Conservation (phyloP, 805 yeast genomes). For the Scheffersomyces spartinae region DNA sequence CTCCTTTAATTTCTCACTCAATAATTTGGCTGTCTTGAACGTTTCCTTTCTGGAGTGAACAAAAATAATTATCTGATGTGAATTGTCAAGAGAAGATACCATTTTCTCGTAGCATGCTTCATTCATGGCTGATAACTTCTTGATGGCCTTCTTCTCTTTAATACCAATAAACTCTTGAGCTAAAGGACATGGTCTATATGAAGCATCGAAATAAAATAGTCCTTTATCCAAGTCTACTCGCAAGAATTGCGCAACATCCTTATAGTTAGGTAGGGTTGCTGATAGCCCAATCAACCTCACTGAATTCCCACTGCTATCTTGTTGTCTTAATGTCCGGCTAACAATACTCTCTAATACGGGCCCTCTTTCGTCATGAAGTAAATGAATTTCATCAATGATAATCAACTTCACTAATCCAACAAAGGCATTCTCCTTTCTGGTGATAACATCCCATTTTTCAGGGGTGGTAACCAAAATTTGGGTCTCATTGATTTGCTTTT, state of each 20-base stretch:
- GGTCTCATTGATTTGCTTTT: constrained; percentile 63
- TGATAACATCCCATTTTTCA: constrained; percentile 94
- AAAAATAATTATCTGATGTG: constrained; percentile 76
- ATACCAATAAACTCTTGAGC: constrained; percentile 83
- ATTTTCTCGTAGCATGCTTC: constrained; percentile 77
- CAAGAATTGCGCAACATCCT: constrained; percentile 76
- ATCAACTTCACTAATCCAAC: constrained; percentile 55
- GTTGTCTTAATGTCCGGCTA: constrained; percentile 50
- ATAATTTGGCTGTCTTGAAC: constrained; percentile 65
- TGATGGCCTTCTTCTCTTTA: constrained; percentile 71
- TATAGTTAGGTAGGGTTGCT: constrained; percentile 84
- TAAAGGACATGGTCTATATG: constrained; percentile 86
- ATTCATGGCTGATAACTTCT: constrained; percentile 72
- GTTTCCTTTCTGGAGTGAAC: constrained; percentile 95
- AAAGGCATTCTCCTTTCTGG: constrained; percentile 71
- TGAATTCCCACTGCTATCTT: constrained; percentile 30
- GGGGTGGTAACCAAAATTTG: constrained; percentile 89
- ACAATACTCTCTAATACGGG: constrained; percentile 88
- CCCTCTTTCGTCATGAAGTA: constrained; percentile 89
- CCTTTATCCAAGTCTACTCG: constrained; percentile 49
- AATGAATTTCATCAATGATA: constrained; percentile 86
- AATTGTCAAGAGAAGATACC: constrained; percentile 44
- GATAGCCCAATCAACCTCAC: constrained; percentile 78
- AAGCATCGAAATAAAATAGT: constrained; percentile 69
- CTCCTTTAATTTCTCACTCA: constrained; percentile 50